A percentile compares a stretch with the other conserved stretches of the same genome.
These are phyloP conservation scores for Syncephalis plumigaleata DNA, from an alignment of 371 early-diverging fungal species.

Conservation along the genomic window DNA sequence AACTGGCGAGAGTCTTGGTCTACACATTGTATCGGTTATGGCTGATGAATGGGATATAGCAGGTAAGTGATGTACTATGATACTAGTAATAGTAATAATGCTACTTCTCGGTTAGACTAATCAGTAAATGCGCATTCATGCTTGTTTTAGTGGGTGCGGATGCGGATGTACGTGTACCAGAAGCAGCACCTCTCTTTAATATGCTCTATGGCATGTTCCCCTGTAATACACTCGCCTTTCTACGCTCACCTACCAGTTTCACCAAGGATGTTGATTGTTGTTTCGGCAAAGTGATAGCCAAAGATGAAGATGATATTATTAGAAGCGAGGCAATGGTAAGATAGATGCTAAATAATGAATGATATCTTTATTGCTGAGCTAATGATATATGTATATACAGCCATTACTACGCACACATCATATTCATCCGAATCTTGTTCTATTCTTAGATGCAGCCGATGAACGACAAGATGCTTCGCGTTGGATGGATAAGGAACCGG, in stretches of 20 bases:
- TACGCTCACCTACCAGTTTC: conserved; percentile 28
- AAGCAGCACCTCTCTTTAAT: conserved; percentile 33
- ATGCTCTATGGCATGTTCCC: conserved; percentile 47
- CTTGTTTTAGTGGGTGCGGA: conserved; percentile 10
- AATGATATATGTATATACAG: conserved; percentile 1
- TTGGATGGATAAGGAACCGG: conserved; percentile 46
- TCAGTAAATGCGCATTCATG: background rate
- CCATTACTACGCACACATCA: conserved; percentile 33
- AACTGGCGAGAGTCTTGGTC: background rate
- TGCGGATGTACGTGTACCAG: conserved; percentile 14
- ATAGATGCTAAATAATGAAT: background rate
- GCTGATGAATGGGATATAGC: background rate
- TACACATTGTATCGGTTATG: background rate
- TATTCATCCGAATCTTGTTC: conserved; percentile 36
- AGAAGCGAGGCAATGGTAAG: conserved; percentile 9
- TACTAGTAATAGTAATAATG: too few relatives aligned
- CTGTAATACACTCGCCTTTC: conserved; percentile 34
- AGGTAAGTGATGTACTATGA: background rate
- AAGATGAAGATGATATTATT: conserved; percentile 4
- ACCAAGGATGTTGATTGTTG: conserved; percentile 15
- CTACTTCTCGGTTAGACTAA: too few relatives aligned
- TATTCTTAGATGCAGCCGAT: conserved; percentile 20
- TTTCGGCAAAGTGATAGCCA: background rate
- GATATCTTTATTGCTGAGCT: background rate
- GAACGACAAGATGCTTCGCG: conserved; percentile 31